phyloP scores from a whole-genome alignment of 345 rosid genomes.

The Alliaria petiolata region DNA sequence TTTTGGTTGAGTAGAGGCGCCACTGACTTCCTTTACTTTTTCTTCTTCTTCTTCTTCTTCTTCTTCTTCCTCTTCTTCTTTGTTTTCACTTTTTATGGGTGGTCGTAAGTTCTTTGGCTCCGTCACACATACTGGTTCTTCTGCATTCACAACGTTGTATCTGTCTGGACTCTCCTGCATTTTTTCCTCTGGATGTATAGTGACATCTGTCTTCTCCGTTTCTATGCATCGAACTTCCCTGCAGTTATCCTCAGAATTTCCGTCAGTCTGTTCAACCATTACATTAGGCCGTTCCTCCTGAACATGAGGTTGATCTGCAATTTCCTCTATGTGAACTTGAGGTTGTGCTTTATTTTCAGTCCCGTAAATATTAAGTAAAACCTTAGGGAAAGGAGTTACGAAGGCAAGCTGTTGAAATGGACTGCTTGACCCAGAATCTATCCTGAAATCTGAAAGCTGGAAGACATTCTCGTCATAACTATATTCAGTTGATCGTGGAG shows the following conservation, averaged over 20 bases:
- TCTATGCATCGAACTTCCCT: conserved; percentile 62
- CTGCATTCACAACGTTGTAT: conserved; percentile 25
- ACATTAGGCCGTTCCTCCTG: conserved; percentile 31
- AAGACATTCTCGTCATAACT: conserved; percentile 54
- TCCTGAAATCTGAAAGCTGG: conserved; percentile 49
- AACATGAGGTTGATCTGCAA: conserved; percentile 27
- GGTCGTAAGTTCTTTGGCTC: conserved; percentile 3
- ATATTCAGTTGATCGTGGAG: conserved; percentile 52
- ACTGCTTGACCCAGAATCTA: conserved; percentile 29
- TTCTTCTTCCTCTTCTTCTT: background rate
- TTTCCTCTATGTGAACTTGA: conserved; percentile 32
- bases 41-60: background rate
- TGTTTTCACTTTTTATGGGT: background rate
- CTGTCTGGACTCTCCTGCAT: conserved; percentile 26
- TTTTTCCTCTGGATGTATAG: conserved; percentile 26
- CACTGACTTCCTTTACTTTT: conserved; percentile 10
- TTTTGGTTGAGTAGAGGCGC: conserved; percentile 17
- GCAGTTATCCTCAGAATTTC: conserved; percentile 41
- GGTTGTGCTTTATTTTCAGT: conserved; percentile 16
- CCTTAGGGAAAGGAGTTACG: conserved; percentile 14
- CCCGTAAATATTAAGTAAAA: background rate
- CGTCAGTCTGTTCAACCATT: conserved; percentile 32
- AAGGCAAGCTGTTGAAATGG: conserved; percentile 36
- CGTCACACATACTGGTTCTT: conserved; percentile 19
- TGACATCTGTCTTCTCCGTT: conserved; percentile 39